These are phyloP conservation scores for Penicillium sp. DNA, from an alignment of 2,329 filamentous ascomycete genomes.

Conservation along the genomic window DNA sequence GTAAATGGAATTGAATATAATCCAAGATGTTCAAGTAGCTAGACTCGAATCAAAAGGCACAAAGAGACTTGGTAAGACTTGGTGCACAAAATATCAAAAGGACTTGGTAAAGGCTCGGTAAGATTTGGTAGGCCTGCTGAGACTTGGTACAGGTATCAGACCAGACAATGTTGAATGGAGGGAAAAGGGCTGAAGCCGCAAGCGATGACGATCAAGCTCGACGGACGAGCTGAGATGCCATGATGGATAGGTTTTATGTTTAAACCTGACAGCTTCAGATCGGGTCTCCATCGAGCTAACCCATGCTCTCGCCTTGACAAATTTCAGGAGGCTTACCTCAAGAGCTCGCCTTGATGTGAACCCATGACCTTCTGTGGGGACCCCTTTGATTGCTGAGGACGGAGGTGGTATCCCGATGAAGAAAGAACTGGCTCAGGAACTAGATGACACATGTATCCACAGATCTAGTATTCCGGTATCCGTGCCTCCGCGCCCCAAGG, in stretches of 20 bases:
- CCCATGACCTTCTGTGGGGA: neutral
- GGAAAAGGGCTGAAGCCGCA: neutral
- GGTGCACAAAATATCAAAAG: too few relatives aligned
- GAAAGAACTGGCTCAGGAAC: neutral
- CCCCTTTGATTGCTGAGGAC: neutral
- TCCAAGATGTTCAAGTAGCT: neutral
- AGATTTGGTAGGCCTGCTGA: neutral
- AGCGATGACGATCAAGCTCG: neutral
- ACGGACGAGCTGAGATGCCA: neutral
- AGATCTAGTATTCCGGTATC: neutral
- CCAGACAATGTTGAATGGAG: neutral
- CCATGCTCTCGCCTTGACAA: neutral
- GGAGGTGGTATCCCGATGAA: neutral
- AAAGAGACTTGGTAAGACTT: neutral
- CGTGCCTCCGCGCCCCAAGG: neutral
- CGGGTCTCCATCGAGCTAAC: neutral
- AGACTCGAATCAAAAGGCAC: neutral
- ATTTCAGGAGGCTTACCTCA: too few relatives aligned
- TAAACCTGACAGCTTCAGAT: neutral
- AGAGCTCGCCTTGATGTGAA: neutral
- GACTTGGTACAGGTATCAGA: neutral
- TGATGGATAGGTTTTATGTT: neutral
- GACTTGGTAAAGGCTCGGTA: too few relatives aligned
- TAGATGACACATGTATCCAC: neutral
- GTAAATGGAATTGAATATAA: neutral